Percentiles rank a stretch among this genome's conserved stretches.
These are phyloP conservation scores for Candida chauliodis DNA, from an alignment of 805 yeast species.

Conservation along the genomic window DNA sequence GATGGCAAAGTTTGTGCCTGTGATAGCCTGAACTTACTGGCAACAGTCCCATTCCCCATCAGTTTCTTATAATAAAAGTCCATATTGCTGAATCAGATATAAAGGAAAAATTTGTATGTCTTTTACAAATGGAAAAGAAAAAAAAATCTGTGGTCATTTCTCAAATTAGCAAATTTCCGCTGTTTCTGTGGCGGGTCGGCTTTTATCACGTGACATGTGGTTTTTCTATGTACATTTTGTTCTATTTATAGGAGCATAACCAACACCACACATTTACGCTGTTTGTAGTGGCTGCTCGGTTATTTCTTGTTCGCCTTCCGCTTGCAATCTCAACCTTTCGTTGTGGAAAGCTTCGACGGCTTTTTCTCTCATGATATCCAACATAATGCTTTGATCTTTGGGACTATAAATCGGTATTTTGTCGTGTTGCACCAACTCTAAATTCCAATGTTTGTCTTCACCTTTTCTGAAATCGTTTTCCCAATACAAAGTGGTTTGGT, in stretches of 20 bases:
- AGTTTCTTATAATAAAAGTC: conserved; percentile 34
- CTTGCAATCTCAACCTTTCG: conserved; percentile 15
- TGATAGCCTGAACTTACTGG: conserved; percentile 30
- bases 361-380: conserved; percentile 53
- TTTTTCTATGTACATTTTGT: not conserved
- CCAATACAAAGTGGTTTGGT: conserved; percentile 63
- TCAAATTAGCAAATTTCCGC: conserved; percentile 1
- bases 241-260: too few relatives aligned
- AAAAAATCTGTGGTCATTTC: conserved; percentile 4
- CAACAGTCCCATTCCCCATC: conserved; percentile 37
- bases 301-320: conserved; percentile 1
- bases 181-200: conserved; percentile 7
- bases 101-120: not conserved
- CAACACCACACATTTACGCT: not conserved
- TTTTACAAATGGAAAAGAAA: not conserved
- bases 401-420: conserved; percentile 55
- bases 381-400: conserved; percentile 62
- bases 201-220: not conserved
- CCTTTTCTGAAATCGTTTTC: conserved; percentile 88
- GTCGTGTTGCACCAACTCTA: conserved; percentile 56
- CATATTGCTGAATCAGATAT: conserved; percentile 21
- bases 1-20: conserved; percentile 5
- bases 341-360: conserved; percentile 34
- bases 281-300: not conserved
- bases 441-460: conserved; percentile 67